Evolutionary conservation across 805 yeast genomes (phyloP).

Genomic region (Candida ovalis): DNA sequence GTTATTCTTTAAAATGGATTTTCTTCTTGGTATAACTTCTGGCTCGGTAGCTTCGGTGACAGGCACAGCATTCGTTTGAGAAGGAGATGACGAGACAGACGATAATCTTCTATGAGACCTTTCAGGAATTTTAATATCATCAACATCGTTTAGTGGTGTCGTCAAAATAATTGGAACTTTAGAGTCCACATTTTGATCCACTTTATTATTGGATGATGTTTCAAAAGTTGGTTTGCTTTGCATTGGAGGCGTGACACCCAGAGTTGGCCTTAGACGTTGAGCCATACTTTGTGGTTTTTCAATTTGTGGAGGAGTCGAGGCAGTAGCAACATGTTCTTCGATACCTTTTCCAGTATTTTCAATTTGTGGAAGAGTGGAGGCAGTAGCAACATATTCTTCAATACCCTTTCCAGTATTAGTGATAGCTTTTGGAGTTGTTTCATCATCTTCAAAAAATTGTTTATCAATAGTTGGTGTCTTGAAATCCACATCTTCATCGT

Average conservation of each 20-base stretch:
- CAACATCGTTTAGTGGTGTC: background rate
- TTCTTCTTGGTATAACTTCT: conserved; percentile 25
- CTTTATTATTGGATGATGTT: background rate
- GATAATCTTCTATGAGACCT: conserved; percentile 30
- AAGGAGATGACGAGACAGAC: conserved; percentile 8
- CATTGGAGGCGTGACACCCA: conserved; percentile 23
- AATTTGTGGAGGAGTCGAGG: background rate
- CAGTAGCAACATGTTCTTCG: background rate
- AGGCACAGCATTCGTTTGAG: background rate
- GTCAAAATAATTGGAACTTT: conserved; percentile 9
- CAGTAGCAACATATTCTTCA: background rate
- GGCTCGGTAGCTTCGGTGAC: background rate
- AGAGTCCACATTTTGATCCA: background rate
- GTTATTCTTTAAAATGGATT: conserved; percentile 46
- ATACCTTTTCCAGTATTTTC: background rate
- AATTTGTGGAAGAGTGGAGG: too few relatives aligned
- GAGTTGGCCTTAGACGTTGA: conserved; percentile 41
- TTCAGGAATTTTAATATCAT: conserved; percentile 27
- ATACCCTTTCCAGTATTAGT: background rate
- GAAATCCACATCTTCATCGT: conserved; percentile 2
- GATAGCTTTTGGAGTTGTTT: background rate
- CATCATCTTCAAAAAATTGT: conserved; percentile 3
- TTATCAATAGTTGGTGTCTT: conserved; percentile 3
- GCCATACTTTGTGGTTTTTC: conserved; percentile 36
- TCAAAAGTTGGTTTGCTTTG: conserved; percentile 7